These are phyloP conservation scores for Globisporangium perplexum DNA, from an alignment of 352 stramenopile species.

Conservation along the genomic window DNA sequence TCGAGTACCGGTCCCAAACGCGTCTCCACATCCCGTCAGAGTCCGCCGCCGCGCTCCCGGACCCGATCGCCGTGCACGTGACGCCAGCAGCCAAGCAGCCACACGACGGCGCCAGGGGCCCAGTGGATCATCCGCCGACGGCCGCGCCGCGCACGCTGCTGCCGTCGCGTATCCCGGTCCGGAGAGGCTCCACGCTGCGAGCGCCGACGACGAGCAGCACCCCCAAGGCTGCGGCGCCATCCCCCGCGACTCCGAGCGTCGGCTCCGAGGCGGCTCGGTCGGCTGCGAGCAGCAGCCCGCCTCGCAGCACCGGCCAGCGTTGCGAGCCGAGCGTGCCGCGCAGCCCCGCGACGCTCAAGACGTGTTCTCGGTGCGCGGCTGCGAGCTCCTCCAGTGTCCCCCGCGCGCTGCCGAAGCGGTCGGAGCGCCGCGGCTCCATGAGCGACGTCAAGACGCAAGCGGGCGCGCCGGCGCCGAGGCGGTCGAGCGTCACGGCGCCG, in stretches of 20 bases:
- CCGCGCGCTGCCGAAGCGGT: not conserved
- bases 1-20: conserved; percentile 1
- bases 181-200: conserved; percentile 1
- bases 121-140: not conserved
- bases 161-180: conserved; percentile 6
- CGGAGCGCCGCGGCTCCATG: conserved; percentile 1
- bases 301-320: not conserved
- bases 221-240: not conserved
- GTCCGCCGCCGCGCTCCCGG: not conserved
- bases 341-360: conserved; percentile 1
- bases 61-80: not conserved
- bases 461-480: not conserved
- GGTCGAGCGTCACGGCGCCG: not conserved
- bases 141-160: not conserved
- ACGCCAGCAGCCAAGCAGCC: not conserved
- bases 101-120: no score
- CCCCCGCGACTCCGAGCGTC: not conserved
- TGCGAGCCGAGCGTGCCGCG: conserved; percentile 9
- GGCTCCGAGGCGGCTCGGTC: not conserved
- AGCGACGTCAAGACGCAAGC: conserved; percentile 1
- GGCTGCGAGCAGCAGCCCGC: no score
- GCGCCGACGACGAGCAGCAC: not conserved
- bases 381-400: conserved; percentile 1
- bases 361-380: conserved; percentile 7
- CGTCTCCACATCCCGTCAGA: not conserved